Evolutionary conservation across 2,329 filamentous ascomycete genomes (phyloP).

Genomic region (Aspergillus sp.): DNA sequence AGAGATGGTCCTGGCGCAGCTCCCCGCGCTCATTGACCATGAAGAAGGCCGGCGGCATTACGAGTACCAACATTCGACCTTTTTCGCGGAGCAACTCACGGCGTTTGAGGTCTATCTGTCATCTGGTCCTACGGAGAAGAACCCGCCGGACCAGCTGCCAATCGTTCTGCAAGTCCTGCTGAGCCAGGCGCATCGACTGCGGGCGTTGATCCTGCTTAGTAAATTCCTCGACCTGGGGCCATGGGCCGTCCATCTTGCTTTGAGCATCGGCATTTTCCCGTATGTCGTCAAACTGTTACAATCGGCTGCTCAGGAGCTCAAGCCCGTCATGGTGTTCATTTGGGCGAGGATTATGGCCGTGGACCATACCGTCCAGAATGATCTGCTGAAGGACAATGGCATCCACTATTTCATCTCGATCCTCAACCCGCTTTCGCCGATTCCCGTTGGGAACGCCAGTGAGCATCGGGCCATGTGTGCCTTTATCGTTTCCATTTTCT

Average conservation of each 20-base stretch:
- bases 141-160: constrained; percentile 85
- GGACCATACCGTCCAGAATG: constrained; percentile 84
- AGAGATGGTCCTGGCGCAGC: constrained; percentile 84
- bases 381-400: constrained; percentile 91
- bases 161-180: constrained; percentile 93
- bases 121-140: constrained; percentile 73
- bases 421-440: constrained; percentile 70
- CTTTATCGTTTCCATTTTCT: constrained; percentile 95
- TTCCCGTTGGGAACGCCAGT: constrained; percentile 78
- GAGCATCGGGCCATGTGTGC: constrained; percentile 99
- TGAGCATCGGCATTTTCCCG: constrained; percentile 97
- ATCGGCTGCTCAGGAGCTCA: constrained; percentile 86
- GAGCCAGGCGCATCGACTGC: constrained; percentile 86
- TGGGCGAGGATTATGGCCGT: constrained; percentile 95
- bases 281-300: constrained; percentile 97
- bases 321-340: constrained; percentile 98
- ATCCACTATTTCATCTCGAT: constrained; percentile 96
- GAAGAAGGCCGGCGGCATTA: constrained; percentile 69
- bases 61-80: constrained; percentile 87
- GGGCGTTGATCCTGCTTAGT: constrained; percentile 82
- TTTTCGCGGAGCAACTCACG: constrained; percentile 94
- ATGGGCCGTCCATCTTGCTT: constrained; percentile 95
- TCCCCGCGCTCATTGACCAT: constrained; percentile 72
- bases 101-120: constrained; percentile 93
- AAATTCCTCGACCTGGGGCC: constrained; percentile 92